These are phyloP conservation scores for Acer saccharum DNA, from an alignment of 345 rosid genomes.

Conservation along the genomic window DNA sequence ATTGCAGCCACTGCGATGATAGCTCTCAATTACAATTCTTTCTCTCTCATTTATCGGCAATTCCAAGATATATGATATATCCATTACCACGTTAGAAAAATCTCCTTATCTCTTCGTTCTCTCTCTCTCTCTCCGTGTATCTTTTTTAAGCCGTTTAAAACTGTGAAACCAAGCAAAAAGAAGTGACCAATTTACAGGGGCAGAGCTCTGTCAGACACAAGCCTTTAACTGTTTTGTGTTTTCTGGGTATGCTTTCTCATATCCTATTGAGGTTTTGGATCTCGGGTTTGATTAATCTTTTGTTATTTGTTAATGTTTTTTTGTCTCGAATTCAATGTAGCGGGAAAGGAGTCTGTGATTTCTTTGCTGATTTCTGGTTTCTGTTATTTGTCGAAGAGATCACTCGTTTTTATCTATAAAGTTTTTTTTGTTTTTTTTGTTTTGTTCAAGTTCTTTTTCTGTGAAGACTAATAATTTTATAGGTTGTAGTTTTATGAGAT, in stretches of 20 bases:
- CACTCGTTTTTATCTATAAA: not conserved
- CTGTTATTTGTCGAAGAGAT: not conserved
- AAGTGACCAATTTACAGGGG: not conserved
- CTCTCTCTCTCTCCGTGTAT: not conserved
- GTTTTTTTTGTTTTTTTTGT: too few relatives aligned
- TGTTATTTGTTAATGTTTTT: not conserved
- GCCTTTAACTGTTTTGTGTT: not conserved
- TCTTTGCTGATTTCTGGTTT: not conserved
- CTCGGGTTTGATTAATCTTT: not conserved
- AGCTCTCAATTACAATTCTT: not conserved
- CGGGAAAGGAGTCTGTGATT: not conserved
- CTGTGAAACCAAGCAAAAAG: not conserved
- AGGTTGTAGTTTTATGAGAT: not conserved
- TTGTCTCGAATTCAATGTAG: not conserved
- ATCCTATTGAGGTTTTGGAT: not conserved
- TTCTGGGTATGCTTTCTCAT: conserved; percentile 1
- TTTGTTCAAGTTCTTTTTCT: too few relatives aligned
- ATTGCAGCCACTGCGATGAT: not conserved
- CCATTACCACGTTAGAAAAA: not conserved
- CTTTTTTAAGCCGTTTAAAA: not conserved
- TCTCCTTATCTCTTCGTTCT: not conserved
- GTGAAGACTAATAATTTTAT: not conserved
- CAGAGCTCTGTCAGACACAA: not conserved
- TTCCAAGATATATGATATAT: too few relatives aligned
- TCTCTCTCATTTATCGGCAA: not conserved